A percentile compares a stretch with the other conserved stretches of the same genome.
Evolutionary conservation across 2,329 filamentous ascomycete genomes (phyloP).

Genomic region (Venturia oleaginea): DNA sequence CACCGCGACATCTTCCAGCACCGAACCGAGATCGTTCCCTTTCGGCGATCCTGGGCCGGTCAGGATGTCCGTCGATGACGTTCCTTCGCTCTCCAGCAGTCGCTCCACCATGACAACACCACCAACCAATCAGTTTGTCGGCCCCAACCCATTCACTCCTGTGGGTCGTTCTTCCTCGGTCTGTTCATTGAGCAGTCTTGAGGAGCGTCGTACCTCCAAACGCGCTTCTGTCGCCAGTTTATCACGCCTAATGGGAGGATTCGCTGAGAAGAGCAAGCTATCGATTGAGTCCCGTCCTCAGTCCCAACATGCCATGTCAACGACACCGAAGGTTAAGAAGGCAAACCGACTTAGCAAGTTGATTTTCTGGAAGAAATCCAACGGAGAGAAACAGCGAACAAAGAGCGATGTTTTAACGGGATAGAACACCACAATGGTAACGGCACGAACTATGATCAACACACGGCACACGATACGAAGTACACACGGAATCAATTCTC

Average conservation of each 20-base stretch:
- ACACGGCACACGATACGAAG: not conserved
- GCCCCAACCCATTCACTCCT: conserved; percentile 18
- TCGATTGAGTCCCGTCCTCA: conserved; percentile 52
- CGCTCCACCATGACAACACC: conserved; percentile 64
- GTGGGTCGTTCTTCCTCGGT: conserved; percentile 33
- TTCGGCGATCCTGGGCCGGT: conserved; percentile 59
- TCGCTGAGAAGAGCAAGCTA: conserved; percentile 66
- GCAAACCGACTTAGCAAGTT: conserved; percentile 62
- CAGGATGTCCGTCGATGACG: conserved; percentile 62
- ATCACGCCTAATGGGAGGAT: conserved; percentile 62
- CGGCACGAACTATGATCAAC: not conserved
- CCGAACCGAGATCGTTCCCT: conserved; percentile 56
- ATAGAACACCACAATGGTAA: not conserved
- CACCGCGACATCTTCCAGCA: conserved; percentile 59
- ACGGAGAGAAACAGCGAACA: not conserved
- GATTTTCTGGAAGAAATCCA: conserved; percentile 62
- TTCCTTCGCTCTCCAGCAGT: conserved; percentile 66
- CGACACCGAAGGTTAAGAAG: conserved; percentile 42
- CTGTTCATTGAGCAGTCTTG: conserved; percentile 26
- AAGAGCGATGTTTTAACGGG: not conserved
- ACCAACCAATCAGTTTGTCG: conserved; percentile 39
- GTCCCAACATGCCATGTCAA: conserved; percentile 42
- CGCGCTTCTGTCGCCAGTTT: conserved; percentile 69
- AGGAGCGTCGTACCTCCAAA: conserved; percentile 50
- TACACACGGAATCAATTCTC: not conserved